Evolutionary conservation across 768 basidiomycete species (phyloP).

Genomic region (Rhodotorula toruloides): DNA sequence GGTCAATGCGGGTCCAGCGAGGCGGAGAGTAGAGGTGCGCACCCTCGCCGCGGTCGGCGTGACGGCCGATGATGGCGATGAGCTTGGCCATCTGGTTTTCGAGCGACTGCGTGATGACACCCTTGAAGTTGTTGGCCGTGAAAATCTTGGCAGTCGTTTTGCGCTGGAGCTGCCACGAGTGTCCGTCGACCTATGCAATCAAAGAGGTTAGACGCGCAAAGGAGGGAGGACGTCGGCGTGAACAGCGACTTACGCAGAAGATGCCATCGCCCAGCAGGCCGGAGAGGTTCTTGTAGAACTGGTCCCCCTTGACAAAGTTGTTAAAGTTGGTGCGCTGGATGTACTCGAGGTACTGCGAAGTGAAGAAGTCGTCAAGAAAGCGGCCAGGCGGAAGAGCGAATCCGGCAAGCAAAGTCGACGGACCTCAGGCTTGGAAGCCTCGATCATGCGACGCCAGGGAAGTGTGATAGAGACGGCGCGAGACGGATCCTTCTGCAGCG

Average conservation of each 20-base stretch:
- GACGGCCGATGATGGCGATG: conserved; percentile 11
- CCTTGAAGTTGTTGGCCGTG: conserved; percentile 20
- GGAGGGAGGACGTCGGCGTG: not conserved
- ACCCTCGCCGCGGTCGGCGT: conserved; percentile 20
- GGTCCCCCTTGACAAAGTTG: conserved; percentile 26
- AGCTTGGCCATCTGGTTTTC: conserved; percentile 8
- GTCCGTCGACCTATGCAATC: conserved; percentile 8
- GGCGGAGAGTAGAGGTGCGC: not conserved
- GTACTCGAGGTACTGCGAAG: conserved; percentile 21
- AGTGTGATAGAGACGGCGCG: conserved; percentile 3
- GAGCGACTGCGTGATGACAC: conserved; percentile 13
- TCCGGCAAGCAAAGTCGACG: not conserved
- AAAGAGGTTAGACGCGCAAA: not conserved
- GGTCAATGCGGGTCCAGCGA: not conserved
- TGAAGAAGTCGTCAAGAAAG: not conserved
- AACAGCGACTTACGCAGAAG: not conserved
- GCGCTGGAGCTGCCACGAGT: conserved; percentile 5
- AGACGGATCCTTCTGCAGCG: not conserved
- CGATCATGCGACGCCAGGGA: conserved; percentile 22
- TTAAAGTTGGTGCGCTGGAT: conserved; percentile 21
- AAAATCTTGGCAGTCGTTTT: conserved; percentile 26
- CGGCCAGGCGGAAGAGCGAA: not conserved
- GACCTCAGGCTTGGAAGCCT: conserved; percentile 5
- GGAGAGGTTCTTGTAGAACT: conserved; percentile 1
- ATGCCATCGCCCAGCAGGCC: conserved; percentile 19